Evolutionary conservation across 1,284 basidiomycete species (phyloP), one percentile per base, ranked within the genome.

Genomic region (Ceraceosorus guamensis): DNA sequence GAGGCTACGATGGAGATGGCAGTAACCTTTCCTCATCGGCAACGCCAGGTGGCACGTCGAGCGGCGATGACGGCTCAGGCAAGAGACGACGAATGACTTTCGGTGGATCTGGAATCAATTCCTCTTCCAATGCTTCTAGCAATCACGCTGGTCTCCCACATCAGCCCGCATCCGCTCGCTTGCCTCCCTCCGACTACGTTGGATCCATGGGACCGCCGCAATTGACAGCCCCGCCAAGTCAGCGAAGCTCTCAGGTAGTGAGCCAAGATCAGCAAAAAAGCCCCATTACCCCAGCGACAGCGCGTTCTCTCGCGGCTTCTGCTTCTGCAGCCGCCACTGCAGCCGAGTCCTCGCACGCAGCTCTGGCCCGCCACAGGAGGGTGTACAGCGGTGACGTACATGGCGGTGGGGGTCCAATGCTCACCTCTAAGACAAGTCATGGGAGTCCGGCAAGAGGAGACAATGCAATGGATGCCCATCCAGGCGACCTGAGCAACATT

Each of bases 1-100:
- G 47, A n/a, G 47, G 46, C 32, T 51, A 55, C 46, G 53, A 50
- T 14, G 53, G 48, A 14, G 53, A 41, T 4, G 8, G 34, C 7
- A 34, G 31, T 18, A 43, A 30, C 49, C 33, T 30, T 11, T 46
- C 52, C 33, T 53, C 52, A 6, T 18, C 52, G 45, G 45, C 46
- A 31, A 53, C 52, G 14, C 52, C 52, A 10, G 45, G 45, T 3
- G 52, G 32, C 11, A 43, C 37, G 24, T 46, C 41, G 16, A 53
- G 52, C 14, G 52, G 48, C 18, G 44, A 8, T n/a, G 37, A 41
- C 30, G 16, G 6, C 10, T 13, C 14, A 13, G 44, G 44, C 33
- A 53, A 48, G n/a, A 33, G 44, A 32, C 45, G 52, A 48, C 31
- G 24, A 6, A 18, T 39, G 24, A 52, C 24, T 5, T n/a, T 50